Conservation (phyloP, 805 yeast species). For the Metschnikowia anglica region DNA sequence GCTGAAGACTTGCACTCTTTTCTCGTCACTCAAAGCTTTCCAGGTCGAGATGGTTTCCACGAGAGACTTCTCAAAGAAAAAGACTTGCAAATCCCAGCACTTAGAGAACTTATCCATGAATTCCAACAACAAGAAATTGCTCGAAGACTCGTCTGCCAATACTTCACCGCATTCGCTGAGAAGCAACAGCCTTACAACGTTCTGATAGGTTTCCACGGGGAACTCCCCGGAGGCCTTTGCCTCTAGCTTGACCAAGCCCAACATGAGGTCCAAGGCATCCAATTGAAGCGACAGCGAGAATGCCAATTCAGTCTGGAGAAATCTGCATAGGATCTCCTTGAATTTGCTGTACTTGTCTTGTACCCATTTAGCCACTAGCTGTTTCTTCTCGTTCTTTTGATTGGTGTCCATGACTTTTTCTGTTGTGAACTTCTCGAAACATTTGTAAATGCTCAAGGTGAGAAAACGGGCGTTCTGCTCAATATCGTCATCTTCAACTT, state of each 20-base stretch:
- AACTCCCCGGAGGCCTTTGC: constrained; percentile 54
- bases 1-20: constrained; percentile 28
- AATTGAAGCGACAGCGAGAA: constrained; percentile 52
- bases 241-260: constrained; percentile 59
- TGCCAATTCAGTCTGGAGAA: constrained; percentile 41
- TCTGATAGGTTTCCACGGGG: constrained; percentile 53
- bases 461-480: constrained; percentile 41
- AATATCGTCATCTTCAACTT: constrained; percentile 21
- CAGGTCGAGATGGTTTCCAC: constrained; percentile 11
- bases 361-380: constrained; percentile 61
- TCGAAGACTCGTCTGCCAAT: constrained; percentile 47
- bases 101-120: constrained; percentile 53
- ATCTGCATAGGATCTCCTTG: constrained; percentile 43
- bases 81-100: constrained; percentile 77
- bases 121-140: constrained; percentile 51
- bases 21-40: background rate
- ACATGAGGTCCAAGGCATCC: constrained; percentile 52
- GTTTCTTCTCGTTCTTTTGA: constrained; percentile 45
- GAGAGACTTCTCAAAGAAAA: constrained; percentile 52
- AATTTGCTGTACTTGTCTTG: constrained; percentile 54
- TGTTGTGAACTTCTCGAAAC: constrained; percentile 50
- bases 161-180: constrained; percentile 35
- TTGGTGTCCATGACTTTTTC: constrained; percentile 33
- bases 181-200: constrained; percentile 36
- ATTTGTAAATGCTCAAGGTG: constrained; percentile 41